Evolutionary conservation across 352 stramenopile species (phyloP), one percentile per base, ranked within the genome.

Genomic region (Aphanomyces invadans): DNA sequence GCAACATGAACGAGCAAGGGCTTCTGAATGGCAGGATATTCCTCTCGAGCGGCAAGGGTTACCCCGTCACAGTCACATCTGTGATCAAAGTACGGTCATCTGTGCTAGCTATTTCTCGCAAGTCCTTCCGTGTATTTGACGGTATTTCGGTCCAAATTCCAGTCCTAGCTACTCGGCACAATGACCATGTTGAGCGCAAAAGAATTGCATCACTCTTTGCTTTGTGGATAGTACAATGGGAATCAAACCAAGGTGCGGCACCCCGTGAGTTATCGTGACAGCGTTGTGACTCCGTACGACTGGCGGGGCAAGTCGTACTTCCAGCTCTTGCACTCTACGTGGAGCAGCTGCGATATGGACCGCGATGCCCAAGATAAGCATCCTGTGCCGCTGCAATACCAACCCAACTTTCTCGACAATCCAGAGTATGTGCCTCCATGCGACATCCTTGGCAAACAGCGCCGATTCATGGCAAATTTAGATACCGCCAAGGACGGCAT

Each of bases 271-370:
- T 57, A 23, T 32, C 25, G 25, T 21, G 49, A 32, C n/a, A 29
- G 73, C 55, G 53, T 86, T 23, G 53, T 86, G 26, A 79, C 88
- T 46, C 74, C 77, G 7, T 92, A 95, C 70, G 83, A 92, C 71
- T 95, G 86, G 86, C 74, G 83, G 26, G 86, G 86, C 33, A 95
- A 89, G 56, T 90, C 83, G 48, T 95, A 95, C 73, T 95, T 87
- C 64, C 86, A 81, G 2, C 69, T 92, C 48, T 74, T 95, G 31
- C 86, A 95, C 64, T 70, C 86, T 25, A 90, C 82, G 3, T 95
- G 82, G 82, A 78, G 81, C 2, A 28, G 66, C 11, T 95, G 86
- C 46, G 83, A 88, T 51, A 59, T 73, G 2, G 86, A 92, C 53
- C 79, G 86, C 59, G 86, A 95, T 62, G 74, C 68, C 11, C 76